Evolutionary conservation across 2,329 filamentous ascomycete genomes (phyloP), one percentile per base, ranked within the genome.

Genomic region (Penicillium capsulatum): DNA sequence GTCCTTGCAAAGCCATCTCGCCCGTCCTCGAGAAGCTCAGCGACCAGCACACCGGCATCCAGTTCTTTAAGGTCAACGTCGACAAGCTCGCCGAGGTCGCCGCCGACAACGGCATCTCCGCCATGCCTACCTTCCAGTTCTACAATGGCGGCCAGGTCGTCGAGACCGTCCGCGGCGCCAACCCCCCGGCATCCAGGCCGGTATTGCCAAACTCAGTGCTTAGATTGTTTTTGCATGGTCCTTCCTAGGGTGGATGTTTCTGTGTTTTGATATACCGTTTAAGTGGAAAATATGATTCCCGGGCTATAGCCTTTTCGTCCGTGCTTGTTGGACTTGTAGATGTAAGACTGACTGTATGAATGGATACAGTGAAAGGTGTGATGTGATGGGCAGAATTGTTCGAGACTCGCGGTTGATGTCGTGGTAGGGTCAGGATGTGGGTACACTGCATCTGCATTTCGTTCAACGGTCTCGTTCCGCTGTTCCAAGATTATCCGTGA

Each of bases 61-160:
- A 79, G 66, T 96, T 95, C 71, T 81, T 81, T 77, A 92, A 95
- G 78, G 74, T 96, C 62, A 89, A 97, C 66, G 89, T 96, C 57
- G 90, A 96, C 66, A 74, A 88, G 50, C 72, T 91, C 28, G 73
- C 81, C 52, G 81, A 86, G 1, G 76, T 95, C 34, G 81, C 86
- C 20, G 76, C 83, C 58, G 80, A 92, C 62, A 80, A 92, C 48
- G 80, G 79, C 50, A 79, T 97, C 65, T 81, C 86, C 55, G 89
- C 90, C 63, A 95, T 97, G 89, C 90, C 91, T 40, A 94, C 88
- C 17, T 95, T 97, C 72, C 60, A 85, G 40, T 66, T 94, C 60
- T 95, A 89, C 79, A 86, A 88, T 76, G 68, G 82, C 54, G 88
- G 85, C 51, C 65, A 86, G 65, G 84, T 86, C 74, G 67, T 81